Conservation (phyloP, 192 early-diverging fungal genomes). For the Neocallimastix lanati region DNA sequence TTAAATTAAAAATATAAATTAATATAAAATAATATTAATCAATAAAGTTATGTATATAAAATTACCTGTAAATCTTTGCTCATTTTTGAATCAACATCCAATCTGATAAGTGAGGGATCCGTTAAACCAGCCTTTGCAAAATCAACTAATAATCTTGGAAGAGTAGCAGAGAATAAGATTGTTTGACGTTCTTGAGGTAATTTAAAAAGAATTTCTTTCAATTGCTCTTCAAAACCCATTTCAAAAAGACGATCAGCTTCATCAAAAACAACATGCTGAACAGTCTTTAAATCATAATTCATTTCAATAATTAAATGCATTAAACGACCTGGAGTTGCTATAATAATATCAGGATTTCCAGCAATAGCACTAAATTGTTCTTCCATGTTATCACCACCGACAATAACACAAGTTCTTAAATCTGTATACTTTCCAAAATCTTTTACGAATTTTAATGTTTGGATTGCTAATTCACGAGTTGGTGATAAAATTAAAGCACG, state of each 20-base stretch:
- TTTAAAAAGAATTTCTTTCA: slow-evolving; percentile 74
- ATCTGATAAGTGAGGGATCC: slow-evolving; percentile 77
- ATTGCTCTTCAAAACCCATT: slow-evolving; percentile 87
- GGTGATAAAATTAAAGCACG: slow-evolving; percentile 76
- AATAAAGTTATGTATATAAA: slow-evolving; percentile 3
- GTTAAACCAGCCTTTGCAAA: slow-evolving; percentile 93
- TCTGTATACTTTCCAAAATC: slow-evolving; percentile 88
- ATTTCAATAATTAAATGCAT: slow-evolving; percentile 78
- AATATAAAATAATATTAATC: neutral
- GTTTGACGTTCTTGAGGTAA: slow-evolving; percentile 77
- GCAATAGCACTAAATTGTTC: slow-evolving; percentile 90
- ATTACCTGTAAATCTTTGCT: slow-evolving; percentile 72
- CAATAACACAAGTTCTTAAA: slow-evolving; percentile 65
- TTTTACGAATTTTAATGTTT: slow-evolving; percentile 85
- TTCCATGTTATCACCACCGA: slow-evolving; percentile 92
- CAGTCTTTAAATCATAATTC: slow-evolving; percentile 65
- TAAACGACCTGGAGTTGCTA: slow-evolving; percentile 69
- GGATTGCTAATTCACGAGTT: slow-evolving; percentile 87
- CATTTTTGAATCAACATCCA: slow-evolving; percentile 92
- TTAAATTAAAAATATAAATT: slow-evolving; percentile 26
- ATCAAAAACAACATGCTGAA: slow-evolving; percentile 94
- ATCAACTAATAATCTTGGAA: slow-evolving; percentile 81
- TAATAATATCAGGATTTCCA: slow-evolving; percentile 80
- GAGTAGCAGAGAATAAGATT: slow-evolving; percentile 84
- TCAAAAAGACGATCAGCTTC: slow-evolving; percentile 98